Percentiles rank a stretch among this genome's conserved stretches.
Conservation (phyloP, 371 early-diverging fungal genomes). For the Cokeromyces recurvatus region DNA sequence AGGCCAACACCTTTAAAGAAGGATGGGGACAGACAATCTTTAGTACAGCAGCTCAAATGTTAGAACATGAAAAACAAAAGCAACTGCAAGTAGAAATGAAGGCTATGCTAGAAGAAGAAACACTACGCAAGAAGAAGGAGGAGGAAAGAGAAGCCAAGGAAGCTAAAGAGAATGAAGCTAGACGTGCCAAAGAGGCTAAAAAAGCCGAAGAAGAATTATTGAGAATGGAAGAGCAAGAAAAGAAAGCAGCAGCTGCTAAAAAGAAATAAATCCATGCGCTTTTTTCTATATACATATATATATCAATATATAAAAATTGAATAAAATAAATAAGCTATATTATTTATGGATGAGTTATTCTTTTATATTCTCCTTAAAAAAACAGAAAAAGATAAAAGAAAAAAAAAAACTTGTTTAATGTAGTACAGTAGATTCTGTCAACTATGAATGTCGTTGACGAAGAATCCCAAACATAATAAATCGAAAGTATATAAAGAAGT, state of each 20-base stretch:
- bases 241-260: constrained; percentile 11
- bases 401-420: not conserved
- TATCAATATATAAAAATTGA: too few relatives aligned
- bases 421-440: too few relatives aligned
- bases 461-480: too few relatives aligned
- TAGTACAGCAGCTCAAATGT: constrained; percentile 77
- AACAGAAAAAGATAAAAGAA: too few relatives aligned
- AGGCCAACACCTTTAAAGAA: constrained; percentile 77
- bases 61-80: constrained; percentile 58
- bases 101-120: constrained; percentile 35
- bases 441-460: too few relatives aligned
- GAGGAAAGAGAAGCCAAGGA: constrained; percentile 36
- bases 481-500: too few relatives aligned
- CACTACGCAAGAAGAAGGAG: constrained; percentile 28
- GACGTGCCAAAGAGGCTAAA: constrained; percentile 30
- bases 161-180: constrained; percentile 23
- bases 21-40: constrained; percentile 88
- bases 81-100: constrained; percentile 42
- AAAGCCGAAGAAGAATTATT: constrained; percentile 26
- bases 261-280: constrained; percentile 12
- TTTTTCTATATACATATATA: too few relatives aligned
- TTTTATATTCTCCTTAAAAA: too few relatives aligned
- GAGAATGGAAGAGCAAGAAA: constrained; percentile 22
- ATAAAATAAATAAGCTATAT: too few relatives aligned
- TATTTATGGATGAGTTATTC: too few relatives aligned